These are phyloP conservation scores for Trametes sp. DNA, from an alignment of 1,284 basidiomycete genomes.

Conservation along the genomic window DNA sequence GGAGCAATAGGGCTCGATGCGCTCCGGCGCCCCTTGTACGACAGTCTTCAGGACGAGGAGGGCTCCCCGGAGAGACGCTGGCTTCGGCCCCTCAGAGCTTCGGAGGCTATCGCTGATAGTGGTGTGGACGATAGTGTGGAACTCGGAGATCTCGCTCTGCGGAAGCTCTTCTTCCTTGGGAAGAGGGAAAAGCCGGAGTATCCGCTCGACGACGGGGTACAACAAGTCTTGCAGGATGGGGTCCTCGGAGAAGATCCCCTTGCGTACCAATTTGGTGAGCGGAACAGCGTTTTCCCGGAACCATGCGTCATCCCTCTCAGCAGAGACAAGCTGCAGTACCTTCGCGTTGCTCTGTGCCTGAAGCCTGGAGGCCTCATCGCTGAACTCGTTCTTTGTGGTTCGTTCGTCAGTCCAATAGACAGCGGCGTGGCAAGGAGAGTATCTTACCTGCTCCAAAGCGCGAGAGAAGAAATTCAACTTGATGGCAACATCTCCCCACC, in stretches of 20 bases:
- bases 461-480: slow-evolving; percentile 91
- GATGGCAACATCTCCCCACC: slow-evolving; percentile 94
- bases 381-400: slow-evolving; percentile 72
- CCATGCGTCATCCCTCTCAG: slow-evolving; percentile 89
- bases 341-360: slow-evolving; percentile 88
- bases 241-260: slow-evolving; percentile 86
- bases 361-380: slow-evolving; percentile 66
- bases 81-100: slow-evolving; percentile 49
- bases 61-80: slow-evolving; percentile 67
- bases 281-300: slow-evolving; percentile 77
- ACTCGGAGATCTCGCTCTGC: slow-evolving; percentile 72
- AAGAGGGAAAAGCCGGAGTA: slow-evolving; percentile 85
- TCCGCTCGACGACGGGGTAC: slow-evolving; percentile 86
- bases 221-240: slow-evolving; percentile 79
- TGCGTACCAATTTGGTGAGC: slow-evolving; percentile 91
- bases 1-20: slow-evolving; percentile 83
- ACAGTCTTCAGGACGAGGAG: slow-evolving; percentile 91
- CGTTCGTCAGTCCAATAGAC: neutral
- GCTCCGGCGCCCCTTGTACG: slow-evolving; percentile 84
- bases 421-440: neutral
- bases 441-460: slow-evolving; percentile 78
- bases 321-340: slow-evolving; percentile 87
- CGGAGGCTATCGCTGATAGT: slow-evolving; percentile 86
- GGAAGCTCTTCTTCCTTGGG: slow-evolving; percentile 78
- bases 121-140: slow-evolving; percentile 81